Percentiles rank a stretch among this genome's conserved stretches.
Conservation (phyloP, 257 asterid species). For the Lithospermum erythrorhizon region DNA sequence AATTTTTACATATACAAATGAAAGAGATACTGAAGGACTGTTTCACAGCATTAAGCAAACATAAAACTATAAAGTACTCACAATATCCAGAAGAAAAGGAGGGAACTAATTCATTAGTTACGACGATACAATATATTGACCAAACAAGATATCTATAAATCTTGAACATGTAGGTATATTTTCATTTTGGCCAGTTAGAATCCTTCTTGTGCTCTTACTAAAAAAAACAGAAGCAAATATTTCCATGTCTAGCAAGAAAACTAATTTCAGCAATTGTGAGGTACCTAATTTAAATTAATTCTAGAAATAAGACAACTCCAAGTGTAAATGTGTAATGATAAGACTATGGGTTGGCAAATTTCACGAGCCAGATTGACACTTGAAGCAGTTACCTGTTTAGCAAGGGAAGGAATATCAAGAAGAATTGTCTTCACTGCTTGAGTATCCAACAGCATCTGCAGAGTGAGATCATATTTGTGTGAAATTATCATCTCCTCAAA, state of each 20-base stretch:
- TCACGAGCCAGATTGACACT: background rate
- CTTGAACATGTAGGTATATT: background rate
- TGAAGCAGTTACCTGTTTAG: constrained; percentile 52
- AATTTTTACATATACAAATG: too few relatives aligned
- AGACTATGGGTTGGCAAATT: background rate
- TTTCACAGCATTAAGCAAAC: background rate
- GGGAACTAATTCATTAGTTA: background rate
- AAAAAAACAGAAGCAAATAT: too few relatives aligned
- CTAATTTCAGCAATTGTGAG: background rate
- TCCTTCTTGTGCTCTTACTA: background rate
- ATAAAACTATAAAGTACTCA: background rate
- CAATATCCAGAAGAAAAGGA: background rate
- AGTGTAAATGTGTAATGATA: background rate
- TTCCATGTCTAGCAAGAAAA: background rate
- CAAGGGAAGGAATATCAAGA: constrained; percentile 90
- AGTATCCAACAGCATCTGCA: constrained; percentile 96
- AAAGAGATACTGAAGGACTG: background rate
- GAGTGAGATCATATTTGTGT: constrained; percentile 6
- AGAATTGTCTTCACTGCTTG: constrained; percentile 95
- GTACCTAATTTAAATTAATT: background rate
- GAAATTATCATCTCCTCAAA: constrained; percentile 9
- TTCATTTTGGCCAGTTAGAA: background rate
- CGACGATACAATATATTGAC: too few relatives aligned
- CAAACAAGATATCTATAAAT: too few relatives aligned
- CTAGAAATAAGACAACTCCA: too few relatives aligned